These are phyloP conservation scores for Heterobasidion parviporum DNA, from an alignment of 1,284 basidiomycete species.

Conservation along the genomic window DNA sequence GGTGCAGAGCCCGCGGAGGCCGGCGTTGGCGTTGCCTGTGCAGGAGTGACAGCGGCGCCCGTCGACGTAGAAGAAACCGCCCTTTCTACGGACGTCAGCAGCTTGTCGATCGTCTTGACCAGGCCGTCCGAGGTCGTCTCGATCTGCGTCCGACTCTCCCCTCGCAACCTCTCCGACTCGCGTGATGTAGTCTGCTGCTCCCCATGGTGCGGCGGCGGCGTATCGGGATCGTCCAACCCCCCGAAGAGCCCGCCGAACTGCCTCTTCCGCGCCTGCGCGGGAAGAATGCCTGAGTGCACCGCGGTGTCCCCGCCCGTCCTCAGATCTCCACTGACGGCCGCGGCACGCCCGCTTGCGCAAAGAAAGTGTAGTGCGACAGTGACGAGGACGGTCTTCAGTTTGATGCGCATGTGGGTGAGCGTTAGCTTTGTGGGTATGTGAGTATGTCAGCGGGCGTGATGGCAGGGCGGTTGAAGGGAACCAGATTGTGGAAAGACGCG, in stretches of 20 bases:
- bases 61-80: neutral
- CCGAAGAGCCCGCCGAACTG: conserved; percentile 2
- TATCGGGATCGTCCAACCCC: neutral
- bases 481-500: neutral
- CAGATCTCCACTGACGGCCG: neutral
- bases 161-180: neutral
- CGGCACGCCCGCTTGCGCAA: neutral
- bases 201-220: neutral
- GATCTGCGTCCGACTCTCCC: neutral
- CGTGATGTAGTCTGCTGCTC: conserved; percentile 1
- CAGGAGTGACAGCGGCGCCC: neutral
- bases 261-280: neutral
- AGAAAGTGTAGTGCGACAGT: neutral
- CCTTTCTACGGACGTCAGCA: neutral
- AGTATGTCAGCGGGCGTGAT: neutral
- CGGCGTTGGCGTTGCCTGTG: neutral
- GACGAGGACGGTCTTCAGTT: neutral
- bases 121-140: neutral
- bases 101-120: neutral
- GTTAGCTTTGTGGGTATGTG: neutral
- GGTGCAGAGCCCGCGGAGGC: no score
- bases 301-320: neutral
- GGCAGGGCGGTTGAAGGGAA: neutral
- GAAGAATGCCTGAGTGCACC: neutral
- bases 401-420: neutral